A percentile compares a stretch with the other conserved stretches of the same genome.
Evolutionary conservation across 2,329 filamentous ascomycete genomes (phyloP).

Genomic region (Aureobasidium zeae): DNA sequence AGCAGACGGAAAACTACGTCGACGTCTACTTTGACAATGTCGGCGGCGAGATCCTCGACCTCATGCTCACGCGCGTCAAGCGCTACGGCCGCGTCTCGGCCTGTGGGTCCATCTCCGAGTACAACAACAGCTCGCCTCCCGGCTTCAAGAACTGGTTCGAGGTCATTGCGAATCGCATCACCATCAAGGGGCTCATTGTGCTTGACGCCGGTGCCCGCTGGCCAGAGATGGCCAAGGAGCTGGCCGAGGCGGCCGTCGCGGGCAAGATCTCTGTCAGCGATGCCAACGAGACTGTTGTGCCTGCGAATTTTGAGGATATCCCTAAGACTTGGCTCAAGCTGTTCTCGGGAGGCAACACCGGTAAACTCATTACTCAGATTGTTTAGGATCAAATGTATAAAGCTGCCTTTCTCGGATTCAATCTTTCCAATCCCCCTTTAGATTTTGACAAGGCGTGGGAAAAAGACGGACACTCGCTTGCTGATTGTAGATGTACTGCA

Average conservation of each 20-base stretch:
- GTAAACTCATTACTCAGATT: constrained; percentile 39
- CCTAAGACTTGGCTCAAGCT: constrained; percentile 42
- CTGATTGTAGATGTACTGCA: too few relatives aligned
- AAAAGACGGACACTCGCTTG: too few relatives aligned
- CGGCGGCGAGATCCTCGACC: constrained; percentile 60
- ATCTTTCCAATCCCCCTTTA: too few relatives aligned
- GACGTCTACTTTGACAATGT: constrained; percentile 70
- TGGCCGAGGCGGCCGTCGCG: constrained; percentile 31
- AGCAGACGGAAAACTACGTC: constrained; percentile 41
- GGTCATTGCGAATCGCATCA: constrained; percentile 27
- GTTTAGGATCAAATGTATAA: too few relatives aligned
- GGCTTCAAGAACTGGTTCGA: constrained; percentile 32
- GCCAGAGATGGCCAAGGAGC: constrained; percentile 16
- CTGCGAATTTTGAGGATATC: constrained; percentile 40
- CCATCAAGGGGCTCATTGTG: constrained; percentile 30
- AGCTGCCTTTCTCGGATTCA: too few relatives aligned
- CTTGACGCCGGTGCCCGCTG: constrained; percentile 21
- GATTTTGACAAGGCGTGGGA: too few relatives aligned
- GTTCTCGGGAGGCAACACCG: constrained; percentile 40
- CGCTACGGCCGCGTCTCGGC: constrained; percentile 55
- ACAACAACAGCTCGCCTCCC: constrained; percentile 44
- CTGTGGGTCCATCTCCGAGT: constrained; percentile 62
- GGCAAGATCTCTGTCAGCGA: constrained; percentile 38
- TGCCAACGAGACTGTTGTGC: constrained; percentile 40
- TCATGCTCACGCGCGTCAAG: constrained; percentile 55